Conservation (phyloP, 2,329 filamentous ascomycete genomes). For the Elsinoe perseae region DNA sequence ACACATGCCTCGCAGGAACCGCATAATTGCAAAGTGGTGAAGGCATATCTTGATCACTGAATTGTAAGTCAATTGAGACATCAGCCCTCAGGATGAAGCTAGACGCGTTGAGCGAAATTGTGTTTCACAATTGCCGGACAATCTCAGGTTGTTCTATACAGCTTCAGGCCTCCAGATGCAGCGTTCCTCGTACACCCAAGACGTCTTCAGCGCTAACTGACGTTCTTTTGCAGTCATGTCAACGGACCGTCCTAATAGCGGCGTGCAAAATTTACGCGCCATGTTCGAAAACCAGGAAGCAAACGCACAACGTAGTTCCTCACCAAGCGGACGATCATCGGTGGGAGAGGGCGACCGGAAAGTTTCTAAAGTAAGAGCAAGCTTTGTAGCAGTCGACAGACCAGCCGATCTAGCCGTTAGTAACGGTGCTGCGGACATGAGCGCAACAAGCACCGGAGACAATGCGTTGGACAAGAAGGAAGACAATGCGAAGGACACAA, state of each 20-base stretch:
- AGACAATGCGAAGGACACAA: slow-evolving; percentile 13
- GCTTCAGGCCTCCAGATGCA: slow-evolving; percentile 1
- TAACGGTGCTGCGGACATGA: slow-evolving; percentile 28
- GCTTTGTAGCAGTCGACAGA: slow-evolving; percentile 41
- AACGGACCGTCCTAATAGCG: slow-evolving; percentile 31
- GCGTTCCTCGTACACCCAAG: not conserved
- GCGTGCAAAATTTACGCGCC: slow-evolving; percentile 43
- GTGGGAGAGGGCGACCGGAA: slow-evolving; percentile 25
- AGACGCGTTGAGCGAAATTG: slow-evolving; percentile 11
- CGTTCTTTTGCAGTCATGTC: slow-evolving; percentile 37
- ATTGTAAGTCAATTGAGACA: slow-evolving; percentile 14
- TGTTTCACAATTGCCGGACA: slow-evolving; percentile 14
- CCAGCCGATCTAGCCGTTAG: slow-evolving; percentile 18
- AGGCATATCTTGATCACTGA: not conserved
- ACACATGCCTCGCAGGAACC: not conserved
- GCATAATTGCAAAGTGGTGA: not conserved
- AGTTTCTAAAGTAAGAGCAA: slow-evolving; percentile 40
- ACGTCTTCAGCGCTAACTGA: slow-evolving; percentile 1
- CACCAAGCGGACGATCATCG: slow-evolving; percentile 24
- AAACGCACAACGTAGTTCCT: slow-evolving; percentile 31
- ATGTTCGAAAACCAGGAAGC: slow-evolving; percentile 42
- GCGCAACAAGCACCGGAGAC: slow-evolving; percentile 39
- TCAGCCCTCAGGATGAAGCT: slow-evolving; percentile 3
- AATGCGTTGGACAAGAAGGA: slow-evolving; percentile 28
- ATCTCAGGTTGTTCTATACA: slow-evolving; percentile 2